Base-by-base conservation (phyloP, 495 filamentous ascomycete genomes). In the Penicillium cinerascens region DNA sequence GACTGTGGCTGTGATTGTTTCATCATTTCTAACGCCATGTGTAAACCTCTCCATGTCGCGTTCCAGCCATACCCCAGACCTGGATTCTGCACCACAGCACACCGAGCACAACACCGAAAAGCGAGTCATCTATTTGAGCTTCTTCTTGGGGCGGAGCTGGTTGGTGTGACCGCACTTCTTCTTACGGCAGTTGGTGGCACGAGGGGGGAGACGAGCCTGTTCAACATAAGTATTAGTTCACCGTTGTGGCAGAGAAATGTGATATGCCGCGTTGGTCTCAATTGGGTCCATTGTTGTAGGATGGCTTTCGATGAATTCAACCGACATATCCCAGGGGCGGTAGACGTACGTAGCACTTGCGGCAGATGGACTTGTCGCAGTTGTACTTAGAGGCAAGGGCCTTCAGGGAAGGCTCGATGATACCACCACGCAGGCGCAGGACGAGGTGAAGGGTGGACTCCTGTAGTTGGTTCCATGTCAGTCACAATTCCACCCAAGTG, bases 131-230 rank as follows among this genome's bases (percentile, higher is more conserved):
- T 92, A 98, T 83, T 98, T 98, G 66, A 98, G 84, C 91, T 98
- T 98, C 91, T 98, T 98, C 92, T 98, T 98, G 72, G 93, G 93
- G 79, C 95, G 90, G 69, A 98, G 87, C 84, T 98, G 93, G 87
- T 97, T 97, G 81, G 82, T 92, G 84, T 98, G 93, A 55, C 93
- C 93, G 78, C 93, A 98, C 86, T 98, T 97, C 81, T 88, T 89
- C 89, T 98, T 97, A 66, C 95, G 85, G 88, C 93, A 97, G 85
- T 98, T 98, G 80, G 92, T 97, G 59, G 93, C 93, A 81, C 93
- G 87, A 56, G 93, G 93, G 61, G 93, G 93, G 51, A 98, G 91
- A 78, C 93, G 93, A 63, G 93, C 92, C 86, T 90, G 52, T 61
- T 53, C 6, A 51, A 35, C 18, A 20, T 23, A 27, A 26, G 55